phyloP scores from a whole-genome alignment of 2,329 filamentous ascomycete genomes.

The Alternaria sp. region DNA sequence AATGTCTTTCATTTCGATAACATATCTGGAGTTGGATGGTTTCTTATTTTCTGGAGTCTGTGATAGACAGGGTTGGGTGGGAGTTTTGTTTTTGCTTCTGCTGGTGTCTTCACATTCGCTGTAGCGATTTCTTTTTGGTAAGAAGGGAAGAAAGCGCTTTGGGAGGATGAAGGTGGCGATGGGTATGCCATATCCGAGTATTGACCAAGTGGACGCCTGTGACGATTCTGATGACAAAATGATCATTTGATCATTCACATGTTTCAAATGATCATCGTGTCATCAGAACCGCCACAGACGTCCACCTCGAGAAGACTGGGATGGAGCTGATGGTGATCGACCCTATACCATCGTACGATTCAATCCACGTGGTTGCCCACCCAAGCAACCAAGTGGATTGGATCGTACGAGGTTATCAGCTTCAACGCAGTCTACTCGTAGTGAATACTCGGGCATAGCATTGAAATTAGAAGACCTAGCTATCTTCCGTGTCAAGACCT shows the following conservation, averaged over 20 bases:
- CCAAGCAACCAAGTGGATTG: background rate
- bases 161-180: background rate
- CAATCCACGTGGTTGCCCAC: background rate
- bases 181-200: background rate
- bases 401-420: background rate
- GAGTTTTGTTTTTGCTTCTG: background rate
- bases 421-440: background rate
- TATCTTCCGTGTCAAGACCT: background rate
- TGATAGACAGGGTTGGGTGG: background rate
- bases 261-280: background rate
- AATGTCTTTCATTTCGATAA: background rate
- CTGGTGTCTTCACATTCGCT: background rate
- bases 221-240: background rate
- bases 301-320: background rate
- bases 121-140: background rate
- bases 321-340: background rate
- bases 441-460: background rate
- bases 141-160: background rate
- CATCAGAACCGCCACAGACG: background rate
- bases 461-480: background rate
- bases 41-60: background rate
- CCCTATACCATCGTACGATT: background rate
- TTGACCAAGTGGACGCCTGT: background rate
- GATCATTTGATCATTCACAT: background rate
- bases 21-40: background rate